phyloP scores from a whole-genome alignment of 2,329 filamentous ascomycete genomes.

The Periconia macrospinosa region DNA sequence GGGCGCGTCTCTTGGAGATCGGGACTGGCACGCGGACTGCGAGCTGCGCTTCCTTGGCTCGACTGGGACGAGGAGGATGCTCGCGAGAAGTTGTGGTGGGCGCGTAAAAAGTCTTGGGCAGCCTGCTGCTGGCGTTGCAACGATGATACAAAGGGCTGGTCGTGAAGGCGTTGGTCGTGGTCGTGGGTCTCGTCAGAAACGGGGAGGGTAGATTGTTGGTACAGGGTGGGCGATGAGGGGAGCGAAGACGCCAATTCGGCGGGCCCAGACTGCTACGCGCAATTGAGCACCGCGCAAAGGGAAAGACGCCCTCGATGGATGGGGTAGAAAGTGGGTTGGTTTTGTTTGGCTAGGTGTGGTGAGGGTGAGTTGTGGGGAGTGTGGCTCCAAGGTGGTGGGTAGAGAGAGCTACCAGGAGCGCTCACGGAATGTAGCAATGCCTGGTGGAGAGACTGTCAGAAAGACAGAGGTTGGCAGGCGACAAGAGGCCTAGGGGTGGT shows the following conservation, averaged over 20 bases:
- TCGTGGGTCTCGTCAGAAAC: slow-evolving; percentile 44
- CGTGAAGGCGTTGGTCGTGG: slow-evolving; percentile 35
- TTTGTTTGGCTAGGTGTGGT: background rate
- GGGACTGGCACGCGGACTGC: slow-evolving; percentile 58
- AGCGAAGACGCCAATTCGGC: slow-evolving; percentile 10
- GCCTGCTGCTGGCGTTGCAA: slow-evolving; percentile 49
- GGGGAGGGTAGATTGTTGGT: slow-evolving; percentile 10
- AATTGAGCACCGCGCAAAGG: slow-evolving; percentile 9
- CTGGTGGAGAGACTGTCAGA: slow-evolving; percentile 16
- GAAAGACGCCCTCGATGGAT: slow-evolving; percentile 2
- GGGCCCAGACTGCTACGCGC: slow-evolving; percentile 8
- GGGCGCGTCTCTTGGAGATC: slow-evolving; percentile 50
- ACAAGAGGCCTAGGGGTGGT: slow-evolving; percentile 6
- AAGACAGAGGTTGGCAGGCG: slow-evolving; percentile 13
- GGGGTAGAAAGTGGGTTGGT: slow-evolving; percentile 3
- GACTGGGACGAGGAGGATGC: slow-evolving; percentile 49
- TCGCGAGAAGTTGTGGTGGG: slow-evolving; percentile 45
- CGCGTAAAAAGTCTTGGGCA: slow-evolving; percentile 33
- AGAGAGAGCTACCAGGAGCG: slow-evolving; percentile 17
- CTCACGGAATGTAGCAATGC: slow-evolving; percentile 21
- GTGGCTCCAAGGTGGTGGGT: slow-evolving; percentile 3
- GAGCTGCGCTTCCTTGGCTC: slow-evolving; percentile 49
- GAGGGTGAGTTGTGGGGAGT: slow-evolving; percentile 3
- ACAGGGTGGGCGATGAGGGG: slow-evolving; percentile 7
- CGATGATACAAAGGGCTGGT: slow-evolving; percentile 41